Percentiles rank a stretch among this genome's conserved stretches.
These are phyloP conservation scores for Lomentospora prolificans DNA, from an alignment of 2,329 filamentous ascomycete genomes.

Conservation along the genomic window DNA sequence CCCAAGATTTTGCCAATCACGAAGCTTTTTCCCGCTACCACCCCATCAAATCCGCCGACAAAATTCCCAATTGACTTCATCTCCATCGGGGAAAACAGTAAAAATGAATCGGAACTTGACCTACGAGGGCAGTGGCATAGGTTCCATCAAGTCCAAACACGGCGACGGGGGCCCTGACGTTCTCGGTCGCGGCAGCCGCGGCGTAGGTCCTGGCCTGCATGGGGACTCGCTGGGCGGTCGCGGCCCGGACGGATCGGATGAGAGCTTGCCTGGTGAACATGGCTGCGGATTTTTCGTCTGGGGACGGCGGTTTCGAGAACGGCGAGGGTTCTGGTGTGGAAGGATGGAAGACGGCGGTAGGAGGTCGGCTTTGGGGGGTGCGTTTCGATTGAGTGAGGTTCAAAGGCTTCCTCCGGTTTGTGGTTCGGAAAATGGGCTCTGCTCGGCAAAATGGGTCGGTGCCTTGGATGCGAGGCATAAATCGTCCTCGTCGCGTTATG, in stretches of 20 bases:
- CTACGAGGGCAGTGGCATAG: slow-evolving; percentile 96
- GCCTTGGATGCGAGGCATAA: slow-evolving; percentile 2
- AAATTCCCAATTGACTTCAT: slow-evolving; percentile 1
- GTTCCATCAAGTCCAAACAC: slow-evolving; percentile 96
- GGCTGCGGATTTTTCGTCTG: slow-evolving; percentile 20
- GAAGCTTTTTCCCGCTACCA: neutral
- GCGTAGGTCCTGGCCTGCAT: slow-evolving; percentile 69
- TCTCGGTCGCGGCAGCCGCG: slow-evolving; percentile 57
- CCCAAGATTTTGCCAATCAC: neutral
- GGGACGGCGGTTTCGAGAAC: slow-evolving; percentile 12
- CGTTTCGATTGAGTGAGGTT: slow-evolving; percentile 15
- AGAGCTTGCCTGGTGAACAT: slow-evolving; percentile 54
- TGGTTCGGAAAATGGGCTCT: slow-evolving; percentile 2
- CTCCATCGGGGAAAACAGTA: neutral
- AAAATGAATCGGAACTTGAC: slow-evolving; percentile 19
- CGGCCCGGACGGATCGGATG: slow-evolving; percentile 44
- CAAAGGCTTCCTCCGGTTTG: slow-evolving; percentile 7
- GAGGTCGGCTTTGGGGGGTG: slow-evolving; percentile 4
- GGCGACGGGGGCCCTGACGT: slow-evolving; percentile 74
- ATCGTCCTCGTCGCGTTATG: neutral
- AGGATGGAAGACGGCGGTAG: slow-evolving; percentile 11
- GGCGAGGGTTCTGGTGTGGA: slow-evolving; percentile 16
- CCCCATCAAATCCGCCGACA: neutral
- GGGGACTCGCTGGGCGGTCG: slow-evolving; percentile 49
- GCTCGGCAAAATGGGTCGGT: slow-evolving; percentile 8